Evolutionary conservation across 2,329 filamentous ascomycete species (phyloP).

Genomic region (Aschersonia sp.): DNA sequence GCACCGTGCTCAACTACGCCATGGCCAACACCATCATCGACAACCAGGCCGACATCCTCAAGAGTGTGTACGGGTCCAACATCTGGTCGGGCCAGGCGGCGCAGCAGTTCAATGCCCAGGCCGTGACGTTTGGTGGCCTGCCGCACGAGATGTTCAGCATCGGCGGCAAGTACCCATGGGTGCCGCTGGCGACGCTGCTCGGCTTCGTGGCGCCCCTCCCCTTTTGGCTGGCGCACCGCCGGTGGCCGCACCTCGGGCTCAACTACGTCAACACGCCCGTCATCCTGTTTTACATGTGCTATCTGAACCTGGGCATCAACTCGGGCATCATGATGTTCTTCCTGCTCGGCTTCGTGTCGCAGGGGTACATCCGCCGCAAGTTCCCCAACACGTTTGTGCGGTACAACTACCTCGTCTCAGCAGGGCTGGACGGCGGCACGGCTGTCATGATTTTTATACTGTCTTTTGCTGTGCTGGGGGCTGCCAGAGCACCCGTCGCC

Average conservation of each 20-base stretch:
- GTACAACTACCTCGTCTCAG: constrained; percentile 11
- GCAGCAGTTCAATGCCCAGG: constrained; percentile 27
- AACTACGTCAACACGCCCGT: constrained; percentile 24
- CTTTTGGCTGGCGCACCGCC: constrained; percentile 16
- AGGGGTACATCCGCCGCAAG: constrained; percentile 13
- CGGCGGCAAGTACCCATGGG: constrained; percentile 9
- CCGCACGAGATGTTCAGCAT: constrained; percentile 8
- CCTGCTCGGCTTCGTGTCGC: constrained; percentile 15
- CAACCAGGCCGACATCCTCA: constrained; percentile 20
- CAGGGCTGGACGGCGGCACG: constrained; percentile 8
- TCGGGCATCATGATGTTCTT: constrained; percentile 14
- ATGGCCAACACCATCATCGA: constrained; percentile 29
- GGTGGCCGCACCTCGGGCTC: constrained; percentile 8
- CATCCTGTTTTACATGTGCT: constrained; percentile 25
- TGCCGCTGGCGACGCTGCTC: constrained; percentile 3
- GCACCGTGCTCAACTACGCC: constrained; percentile 27
- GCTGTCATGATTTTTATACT: constrained; percentile 9
- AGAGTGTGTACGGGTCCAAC: constrained; percentile 22
- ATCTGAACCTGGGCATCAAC: constrained; percentile 24
- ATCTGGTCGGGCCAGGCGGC: constrained; percentile 30
- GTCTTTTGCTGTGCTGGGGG: constrained; percentile 8
- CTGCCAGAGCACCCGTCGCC: neutral
- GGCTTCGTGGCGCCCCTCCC: constrained; percentile 24
- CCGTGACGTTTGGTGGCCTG: constrained; percentile 8
- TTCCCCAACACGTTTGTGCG: constrained; percentile 12